Evolutionary conservation across 2,329 filamentous ascomycete species (phyloP).

Genomic region (Dactylonectria estremocensis): DNA sequence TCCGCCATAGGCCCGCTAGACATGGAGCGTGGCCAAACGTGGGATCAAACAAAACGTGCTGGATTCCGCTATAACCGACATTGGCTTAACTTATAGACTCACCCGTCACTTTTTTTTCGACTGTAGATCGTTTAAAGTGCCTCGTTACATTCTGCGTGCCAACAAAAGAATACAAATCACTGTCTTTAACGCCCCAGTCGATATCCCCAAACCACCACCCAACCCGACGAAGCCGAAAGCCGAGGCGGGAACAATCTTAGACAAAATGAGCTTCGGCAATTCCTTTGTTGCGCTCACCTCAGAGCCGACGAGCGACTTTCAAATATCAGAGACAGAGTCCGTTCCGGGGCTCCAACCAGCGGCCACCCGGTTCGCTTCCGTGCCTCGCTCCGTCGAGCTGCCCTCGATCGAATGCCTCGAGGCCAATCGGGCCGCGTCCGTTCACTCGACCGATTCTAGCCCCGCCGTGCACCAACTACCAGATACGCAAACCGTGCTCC

Average conservation of each 20-base stretch:
- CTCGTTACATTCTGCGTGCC: neutral
- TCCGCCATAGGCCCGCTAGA: constrained; percentile 33
- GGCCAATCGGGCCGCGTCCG: constrained; percentile 4
- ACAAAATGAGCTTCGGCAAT: constrained; percentile 33
- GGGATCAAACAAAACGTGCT: constrained; percentile 29
- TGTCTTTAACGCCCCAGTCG: neutral
- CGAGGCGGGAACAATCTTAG: neutral
- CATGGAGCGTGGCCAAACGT: constrained; percentile 8
- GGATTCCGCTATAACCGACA: constrained; percentile 3
- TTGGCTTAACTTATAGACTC: constrained; percentile 25
- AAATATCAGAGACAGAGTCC: constrained; percentile 20
- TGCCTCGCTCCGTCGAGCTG: constrained; percentile 15
- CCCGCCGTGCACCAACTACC: constrained; percentile 28
- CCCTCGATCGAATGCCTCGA: constrained; percentile 3
- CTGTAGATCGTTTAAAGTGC: constrained; percentile 1
- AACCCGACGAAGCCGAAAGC: neutral
- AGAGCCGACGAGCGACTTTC: constrained; percentile 29
- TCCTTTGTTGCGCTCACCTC: constrained; percentile 37
- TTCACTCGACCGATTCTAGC: constrained; percentile 26
- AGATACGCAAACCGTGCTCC: constrained; percentile 61
- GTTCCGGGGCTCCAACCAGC: constrained; percentile 17
- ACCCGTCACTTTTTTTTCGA: neutral
- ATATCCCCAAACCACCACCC: neutral
- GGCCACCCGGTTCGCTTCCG: constrained; percentile 21
- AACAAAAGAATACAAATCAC: neutral